Evolutionary conservation across 345 rosid species (phyloP).

Genomic region (Xanthoceras sorbifolium): DNA sequence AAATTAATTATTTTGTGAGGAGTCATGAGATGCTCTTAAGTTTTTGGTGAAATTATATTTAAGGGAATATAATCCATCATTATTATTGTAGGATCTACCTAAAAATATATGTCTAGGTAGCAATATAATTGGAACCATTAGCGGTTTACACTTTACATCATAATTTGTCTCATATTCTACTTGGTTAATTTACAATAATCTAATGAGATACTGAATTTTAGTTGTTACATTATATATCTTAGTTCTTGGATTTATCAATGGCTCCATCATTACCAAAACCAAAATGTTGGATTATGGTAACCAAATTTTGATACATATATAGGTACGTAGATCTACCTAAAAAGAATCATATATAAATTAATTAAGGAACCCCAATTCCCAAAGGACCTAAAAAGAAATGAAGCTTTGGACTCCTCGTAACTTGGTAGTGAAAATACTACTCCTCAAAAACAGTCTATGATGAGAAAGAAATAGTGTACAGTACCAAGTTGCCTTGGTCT

Average conservation of each 20-base stretch:
- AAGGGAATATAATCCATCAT: not conserved
- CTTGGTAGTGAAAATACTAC: too few species aligned
- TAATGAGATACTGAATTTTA: too few species aligned
- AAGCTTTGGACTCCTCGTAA: too few species aligned
- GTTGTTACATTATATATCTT: too few species aligned
- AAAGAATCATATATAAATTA: not conserved
- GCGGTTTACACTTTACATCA: not conserved
- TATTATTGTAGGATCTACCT: not conserved
- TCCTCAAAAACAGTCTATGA: too few species aligned
- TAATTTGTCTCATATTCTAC: too few species aligned
- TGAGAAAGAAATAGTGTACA: too few species aligned
- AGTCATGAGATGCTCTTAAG: not conserved
- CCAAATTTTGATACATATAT: not conserved
- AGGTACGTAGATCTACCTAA: not conserved
- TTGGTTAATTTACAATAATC: too few species aligned
- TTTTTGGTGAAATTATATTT: not conserved
- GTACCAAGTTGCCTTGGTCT: too few species aligned
- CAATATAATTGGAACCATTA: not conserved
- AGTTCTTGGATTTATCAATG: constrained; percentile 1
- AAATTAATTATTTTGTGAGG: not conserved
- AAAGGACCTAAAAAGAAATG: too few species aligned
- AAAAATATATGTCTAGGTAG: not conserved
- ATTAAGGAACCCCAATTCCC: not conserved
- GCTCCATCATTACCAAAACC: not conserved
- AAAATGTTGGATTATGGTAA: not conserved